Percentiles rank a stretch among this genome's conserved stretches.
Conservation (phyloP, 192 early-diverging fungal genomes). For the Backusella tarrabulga region DNA sequence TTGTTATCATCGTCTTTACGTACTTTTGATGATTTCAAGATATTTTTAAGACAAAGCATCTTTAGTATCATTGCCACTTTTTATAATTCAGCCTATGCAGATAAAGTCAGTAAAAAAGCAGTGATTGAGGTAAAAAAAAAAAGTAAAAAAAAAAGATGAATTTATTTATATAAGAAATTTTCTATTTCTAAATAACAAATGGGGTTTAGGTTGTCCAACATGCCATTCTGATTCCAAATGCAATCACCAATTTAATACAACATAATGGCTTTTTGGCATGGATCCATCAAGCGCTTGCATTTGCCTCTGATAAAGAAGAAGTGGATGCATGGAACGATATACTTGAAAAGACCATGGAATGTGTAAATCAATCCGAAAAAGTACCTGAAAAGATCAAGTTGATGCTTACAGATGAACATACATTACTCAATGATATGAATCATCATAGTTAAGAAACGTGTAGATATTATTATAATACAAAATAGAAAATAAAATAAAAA, state of each 20-base stretch:
- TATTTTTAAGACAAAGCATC: constrained; percentile 69
- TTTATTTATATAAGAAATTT: neutral
- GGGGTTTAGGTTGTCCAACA: constrained; percentile 12
- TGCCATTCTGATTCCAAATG: constrained; percentile 18
- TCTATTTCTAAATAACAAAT: too few relatives aligned
- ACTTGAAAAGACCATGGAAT: neutral
- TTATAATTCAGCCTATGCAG: constrained; percentile 67
- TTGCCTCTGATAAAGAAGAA: constrained; percentile 11
- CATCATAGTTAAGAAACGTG: neutral
- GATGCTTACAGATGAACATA: neutral
- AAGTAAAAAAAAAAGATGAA: neutral
- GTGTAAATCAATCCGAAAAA: neutral
- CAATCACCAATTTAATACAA: neutral
- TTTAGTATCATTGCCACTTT: constrained; percentile 66
- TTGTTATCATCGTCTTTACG: constrained; percentile 23
- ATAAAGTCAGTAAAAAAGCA: constrained; percentile 48
- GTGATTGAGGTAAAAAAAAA: constrained; percentile 43
- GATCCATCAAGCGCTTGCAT: constrained; percentile 21
- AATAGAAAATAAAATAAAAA: neutral
- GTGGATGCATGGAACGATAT: constrained; percentile 8
- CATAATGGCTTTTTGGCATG: constrained; percentile 25
- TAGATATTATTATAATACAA: neutral
- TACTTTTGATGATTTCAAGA: constrained; percentile 53
- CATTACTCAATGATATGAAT: neutral
- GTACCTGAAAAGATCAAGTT: constrained; percentile 17